Base-by-base conservation (phyloP, 164 flowering plant species). In the Magnolia changhungtana region DNA sequence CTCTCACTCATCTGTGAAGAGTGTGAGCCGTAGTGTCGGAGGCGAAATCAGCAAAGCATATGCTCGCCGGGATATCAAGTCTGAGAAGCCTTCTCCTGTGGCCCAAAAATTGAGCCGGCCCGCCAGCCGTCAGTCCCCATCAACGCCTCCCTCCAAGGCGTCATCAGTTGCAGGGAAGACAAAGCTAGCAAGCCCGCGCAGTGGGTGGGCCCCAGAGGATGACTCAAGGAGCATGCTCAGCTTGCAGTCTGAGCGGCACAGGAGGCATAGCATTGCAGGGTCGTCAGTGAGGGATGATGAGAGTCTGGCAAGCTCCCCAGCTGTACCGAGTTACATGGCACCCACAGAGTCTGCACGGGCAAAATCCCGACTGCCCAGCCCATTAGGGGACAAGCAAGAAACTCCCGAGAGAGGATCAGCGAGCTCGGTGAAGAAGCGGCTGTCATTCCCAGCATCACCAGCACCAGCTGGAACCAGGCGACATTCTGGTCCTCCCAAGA, bases 321-420 rank as follows among this genome's bases (percentile, higher is more conserved):
- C 86, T 4, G 58, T 90, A 20, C 98, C 94, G 23, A 88, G 91
- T 80, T 92, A 93, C 86, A 92, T 92, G 98, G 89, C 88, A 1
- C 86, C 92, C 2, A 93, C 98, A 1, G 73, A 85, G 59, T 92
- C 98, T 3, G 93, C 95, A 6, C 88, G 84, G 80, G 98, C 95
- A 11, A 90, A 87, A 76, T 70, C 87, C 52, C 83, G 85, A 78
- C 59, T 82, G 63, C 85, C 82, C 45, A 86, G 91, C 76, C 90
- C 95, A 2, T 51, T 79, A 45, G 91, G 84, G 50, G 87, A 86
- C 69, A 84, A 80, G 23, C 79, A 72, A 77, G 88, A 81, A 50
- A 82, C 87, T n/a, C 84, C 84, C 7, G 91, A 88, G 55, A 88
- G 80, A 72, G 82, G 65, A 18, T 31, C 86, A 0, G 16, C 65